Percentiles rank a stretch among this genome's conserved stretches.
These are phyloP conservation scores for Pseudonitzschia delicatissima DNA, from an alignment of 108 stramenopile genomes.

Conservation along the genomic window DNA sequence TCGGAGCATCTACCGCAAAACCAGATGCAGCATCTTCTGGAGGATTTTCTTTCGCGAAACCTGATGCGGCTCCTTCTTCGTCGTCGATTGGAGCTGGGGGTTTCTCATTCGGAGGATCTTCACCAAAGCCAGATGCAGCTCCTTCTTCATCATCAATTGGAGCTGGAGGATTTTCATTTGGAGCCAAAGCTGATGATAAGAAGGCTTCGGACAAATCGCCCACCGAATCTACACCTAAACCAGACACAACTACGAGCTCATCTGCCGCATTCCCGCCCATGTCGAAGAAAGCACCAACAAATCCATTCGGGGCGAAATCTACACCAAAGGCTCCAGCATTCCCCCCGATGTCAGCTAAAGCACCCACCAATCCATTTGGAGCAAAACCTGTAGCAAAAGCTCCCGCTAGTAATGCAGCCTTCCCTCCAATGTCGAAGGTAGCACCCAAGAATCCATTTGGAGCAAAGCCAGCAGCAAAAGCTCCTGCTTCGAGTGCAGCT, in stretches of 20 bases:
- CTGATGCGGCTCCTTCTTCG: not conserved
- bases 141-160: not conserved
- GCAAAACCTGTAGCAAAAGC: not conserved
- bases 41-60: no score
- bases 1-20: no score
- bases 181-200: not conserved
- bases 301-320: slow-evolving; percentile 42
- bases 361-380: slow-evolving; percentile 31
- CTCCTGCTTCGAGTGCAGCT: slow-evolving; percentile 11
- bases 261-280: slow-evolving; percentile 42
- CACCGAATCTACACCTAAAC: no score
- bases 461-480: not conserved
- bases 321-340: slow-evolving; percentile 19
- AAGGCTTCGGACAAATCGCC: not conserved
- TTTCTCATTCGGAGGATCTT: no score
- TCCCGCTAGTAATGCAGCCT: slow-evolving; percentile 21
- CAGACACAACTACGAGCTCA: not conserved
- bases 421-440: slow-evolving; percentile 40
- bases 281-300: slow-evolving; percentile 56
- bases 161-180: slow-evolving; percentile 45
- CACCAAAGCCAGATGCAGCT: no score
- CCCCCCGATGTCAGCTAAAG: slow-evolving; percentile 51
- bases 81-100: slow-evolving; percentile 34
- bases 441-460: slow-evolving; percentile 45
- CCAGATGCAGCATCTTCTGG: not conserved